Base-by-base conservation (phyloP, 2,329 filamentous ascomycete species). In the Verticillium longisporum region DNA sequence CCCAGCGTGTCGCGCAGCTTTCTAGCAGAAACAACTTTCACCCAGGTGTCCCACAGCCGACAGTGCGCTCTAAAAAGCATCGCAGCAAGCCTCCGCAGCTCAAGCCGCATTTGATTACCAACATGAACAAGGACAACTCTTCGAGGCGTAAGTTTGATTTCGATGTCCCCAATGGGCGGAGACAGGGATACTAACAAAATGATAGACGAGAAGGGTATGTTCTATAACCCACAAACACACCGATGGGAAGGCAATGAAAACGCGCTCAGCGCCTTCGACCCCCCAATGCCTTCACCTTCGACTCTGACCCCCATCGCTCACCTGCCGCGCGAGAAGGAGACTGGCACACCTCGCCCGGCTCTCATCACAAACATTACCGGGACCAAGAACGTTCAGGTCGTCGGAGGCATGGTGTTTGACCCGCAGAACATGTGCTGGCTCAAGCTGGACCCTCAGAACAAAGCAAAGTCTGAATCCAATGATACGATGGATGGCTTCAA, bases 391-490 rank as follows among this genome's bases (percentile, higher is more conserved):
- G 89, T 97, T 14, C 93, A 97, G 75, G 90, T 97, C 38, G 92
- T 97, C 61, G 91, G 92, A n/a, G 92, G 92, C 67, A 99, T 99
- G 95, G 90, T 98, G 10, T 99, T 98, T 72, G 95, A 99, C 71
- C 95, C 95, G 3, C 88, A 92, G 64, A 91, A 91, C 68, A 98
- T 99, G 94, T 96, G 92, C 73, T 99, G 95, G 95, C 83, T 98
- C 61, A 97, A 97, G 74, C 80, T 95, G 64, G 79, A 82, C 56
- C 74, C 78, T 18, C 72, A 81, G 34, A 72, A 73, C n/a, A 78
- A 78, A 58, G 69, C 74, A 53, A 79, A 77, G 62, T 77, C 79
- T 1, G 80, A 84, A 18, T 73, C 75, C 10, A 78, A 79, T 54
- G 86, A 88, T 68, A 78, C 83, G 2, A 79, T 88, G 75, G 85